Evolutionary conservation across 257 asterid species (phyloP), one percentile per base, ranked within the genome.

Genomic region (Linderniella brevidens): DNA sequence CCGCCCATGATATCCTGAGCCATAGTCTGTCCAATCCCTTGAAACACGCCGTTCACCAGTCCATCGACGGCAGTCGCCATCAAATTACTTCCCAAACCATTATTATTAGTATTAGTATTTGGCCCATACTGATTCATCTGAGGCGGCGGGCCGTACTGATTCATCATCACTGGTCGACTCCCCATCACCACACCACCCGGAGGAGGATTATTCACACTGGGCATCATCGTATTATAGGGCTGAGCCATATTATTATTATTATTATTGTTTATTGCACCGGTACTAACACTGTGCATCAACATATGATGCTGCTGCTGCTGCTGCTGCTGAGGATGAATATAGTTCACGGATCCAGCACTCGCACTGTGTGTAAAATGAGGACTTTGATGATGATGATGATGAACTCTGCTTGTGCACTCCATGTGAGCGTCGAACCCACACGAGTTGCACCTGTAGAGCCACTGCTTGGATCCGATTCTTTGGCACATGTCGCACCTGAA

Each of bases 21-120:
- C 17, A 15, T 17, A 45, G 11, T 15, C 64, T 66, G 75, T 9
- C 73, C 83, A 8, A 66, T 61, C 43, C 46, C 70, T 55, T 74
- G 83, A 11, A 63, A 50, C 17, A 61, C 66, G 19, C 78, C 78
- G 46, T 71, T 76, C 41, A 62, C 74, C 13, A 66, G 9, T 25
- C 78, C 80, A 32, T 55, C 58, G 46, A 61, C 4, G n/a, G 65
- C 78, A 4, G 64, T 61, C 54, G 17, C 49, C 71, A 65, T 19
- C 40, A 77, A 17, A 59, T 17, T 47, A 17, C 52, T 61, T 37
- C 59, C 65, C 19, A 46, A 19, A 8, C 59, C 38, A 48, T 18
- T 20, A 6, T 25, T 25, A 25, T 25, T 25, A 25, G 3, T 25
- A 25, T 25, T 25, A 25, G 3, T 25, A 25, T 25, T 25, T 6